Base-by-base conservation (phyloP, 768 basidiomycete genomes). In the Steccherinum ochraceum region DNA sequence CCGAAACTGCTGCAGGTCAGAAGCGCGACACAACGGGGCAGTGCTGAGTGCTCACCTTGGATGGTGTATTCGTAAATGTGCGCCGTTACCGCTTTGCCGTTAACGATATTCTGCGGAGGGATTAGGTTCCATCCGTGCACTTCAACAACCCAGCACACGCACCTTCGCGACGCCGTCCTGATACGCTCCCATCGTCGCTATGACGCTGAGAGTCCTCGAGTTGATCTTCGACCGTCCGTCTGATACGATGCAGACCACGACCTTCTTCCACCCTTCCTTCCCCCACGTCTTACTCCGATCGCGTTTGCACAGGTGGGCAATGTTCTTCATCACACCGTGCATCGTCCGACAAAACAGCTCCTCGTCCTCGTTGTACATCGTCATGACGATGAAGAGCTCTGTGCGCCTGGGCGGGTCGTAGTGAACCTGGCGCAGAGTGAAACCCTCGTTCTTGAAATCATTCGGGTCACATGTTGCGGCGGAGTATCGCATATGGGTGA, bases 251-350 rank as follows among this genome's bases (percentile, higher is more conserved):
- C 89, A 93, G 10, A 95, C 86, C 5, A 94, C 93, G 26, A 95
- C 90, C 76, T 96, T 97, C 75, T 97, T 94, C 95, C 95, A 98
- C 1, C 93, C 93, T 0, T 96, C 93, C 64, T 88, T 87, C 1
- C 93, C 94, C 95, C 95, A 98, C 3, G 89, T 96, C 75, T 90
- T 93, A 58, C 84, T 88, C 45, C 89, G 73, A 42, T 88, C 86
- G 19, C 94, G 75, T 57, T 84, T 89, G 62, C 89, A 92, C 53
- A 97, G 66, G 66, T 95, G 90, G 3, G 84, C 85, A 41, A 97
- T 77, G 59, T 97, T 97, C 77, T 89, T 92, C 67, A 96, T 91
- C 4, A 97, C 89, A 46, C 94, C 94, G 61, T 95, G 89, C 89
- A 97, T 93, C 0, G 94, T 91, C 40, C 93, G 70, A 59, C 84